Evolutionary conservation across 345 rosid genomes (phyloP), one percentile per base, ranked within the genome.

Genomic region (Heritiera fomes): DNA sequence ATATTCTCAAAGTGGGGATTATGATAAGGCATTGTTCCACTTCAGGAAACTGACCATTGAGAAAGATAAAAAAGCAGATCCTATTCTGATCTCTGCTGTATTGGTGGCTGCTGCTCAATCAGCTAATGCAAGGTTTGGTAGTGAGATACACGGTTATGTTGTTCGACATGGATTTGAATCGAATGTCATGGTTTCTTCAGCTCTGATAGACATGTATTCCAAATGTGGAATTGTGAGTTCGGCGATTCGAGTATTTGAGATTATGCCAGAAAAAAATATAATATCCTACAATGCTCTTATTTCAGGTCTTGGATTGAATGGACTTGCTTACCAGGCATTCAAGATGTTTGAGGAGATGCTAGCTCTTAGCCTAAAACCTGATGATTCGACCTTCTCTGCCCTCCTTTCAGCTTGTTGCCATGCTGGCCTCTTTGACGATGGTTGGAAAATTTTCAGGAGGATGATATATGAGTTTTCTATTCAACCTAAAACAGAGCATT

Each of bases 331-430:
- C 56, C 45, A 84, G 65, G 93, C 98, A n/a, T 88, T 95, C 78
- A 74, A 87, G 64, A 71, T 88, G 77, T 93, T 95, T 63, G 77
- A 74, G 47, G 89, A 88, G 81, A 87, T 93, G 80, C 80, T 86
- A 75, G 56, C 60, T 77, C 68, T 71, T 43, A 91, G 91, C 47
- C 75, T 90, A 70, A 66, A 83, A 75, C 94, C 98, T 0, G 99
- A 93, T 59, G 87, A 83, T 61, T 83, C 88, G 67, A 91, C 98
- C 73, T 93, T 93, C 80, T 86, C 96, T 55, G 87, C 92, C 80
- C 93, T 93, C 47, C 96, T 95, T 76, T 87, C 88, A 78, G 84
- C 91, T 68, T 95, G 97, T 83, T 92, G 94, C 75, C 98, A 95
- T 81, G 82, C 88, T 3, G 98, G 97, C 78, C 90, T 89, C 66